phyloP scores from a whole-genome alignment of 2,329 filamentous ascomycete genomes.

The Penicillium hesseltinei region DNA sequence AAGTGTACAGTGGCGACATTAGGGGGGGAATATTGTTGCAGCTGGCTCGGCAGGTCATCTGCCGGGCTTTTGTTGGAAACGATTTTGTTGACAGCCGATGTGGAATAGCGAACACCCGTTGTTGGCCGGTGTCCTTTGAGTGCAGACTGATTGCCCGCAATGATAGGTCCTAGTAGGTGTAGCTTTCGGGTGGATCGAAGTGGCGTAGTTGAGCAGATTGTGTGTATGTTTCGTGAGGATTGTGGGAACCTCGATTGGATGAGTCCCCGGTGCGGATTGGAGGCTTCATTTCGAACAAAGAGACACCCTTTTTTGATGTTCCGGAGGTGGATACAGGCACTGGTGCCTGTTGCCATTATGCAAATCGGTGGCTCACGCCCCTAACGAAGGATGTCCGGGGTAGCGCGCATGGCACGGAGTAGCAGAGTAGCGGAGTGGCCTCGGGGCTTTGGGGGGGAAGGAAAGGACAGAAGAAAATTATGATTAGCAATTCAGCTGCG shows the following conservation, averaged over 20 bases:
- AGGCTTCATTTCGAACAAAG: background rate
- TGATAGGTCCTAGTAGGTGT: background rate
- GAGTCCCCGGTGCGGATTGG: background rate
- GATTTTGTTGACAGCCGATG: background rate
- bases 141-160: background rate
- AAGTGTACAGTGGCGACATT: background rate
- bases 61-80: background rate
- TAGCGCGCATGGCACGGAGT: background rate
- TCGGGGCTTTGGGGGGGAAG: background rate
- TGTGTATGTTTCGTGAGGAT: slow-evolving; percentile 2
- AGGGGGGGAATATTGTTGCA: background rate
- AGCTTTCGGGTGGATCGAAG: background rate
- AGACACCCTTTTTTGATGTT: background rate
- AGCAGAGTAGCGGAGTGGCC: background rate
- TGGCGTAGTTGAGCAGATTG: background rate
- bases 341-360: slow-evolving; percentile 15
- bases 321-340: slow-evolving; percentile 6
- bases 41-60: background rate
- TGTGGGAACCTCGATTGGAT: background rate
- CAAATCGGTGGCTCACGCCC: background rate
- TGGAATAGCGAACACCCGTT: background rate
- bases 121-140: background rate
- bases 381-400: background rate
- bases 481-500: background rate
- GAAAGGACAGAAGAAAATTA: background rate